Base-by-base conservation (phyloP, 208 protist species). In the Leishmania martiniquensis region DNA sequence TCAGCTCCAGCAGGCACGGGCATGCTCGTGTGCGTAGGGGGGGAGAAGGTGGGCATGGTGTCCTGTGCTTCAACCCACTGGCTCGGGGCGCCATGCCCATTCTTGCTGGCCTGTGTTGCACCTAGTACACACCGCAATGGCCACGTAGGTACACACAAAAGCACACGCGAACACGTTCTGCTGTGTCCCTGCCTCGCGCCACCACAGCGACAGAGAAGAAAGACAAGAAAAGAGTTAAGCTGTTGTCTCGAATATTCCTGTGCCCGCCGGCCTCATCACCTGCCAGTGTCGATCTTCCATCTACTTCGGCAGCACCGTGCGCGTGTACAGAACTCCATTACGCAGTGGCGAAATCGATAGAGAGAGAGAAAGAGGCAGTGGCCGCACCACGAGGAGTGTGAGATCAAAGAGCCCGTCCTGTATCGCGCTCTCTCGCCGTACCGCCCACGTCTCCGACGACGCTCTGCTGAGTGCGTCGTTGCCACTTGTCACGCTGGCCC, bases 171-270 rank as follows among this genome's bases (percentile, higher is more conserved):
- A 51, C 62, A 67, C 65, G 25, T 52, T 49, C 25, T 77, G 25
- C 42, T 25, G 72, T 83, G 34, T 66, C 67, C 47, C 71, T 78
- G 32, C 54, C 49, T 55, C 66, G 10, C 60, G 32, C n/a, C 39
- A 54, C 22, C 25, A 47, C 22, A 12, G 7, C 42, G 32, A 69
- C 10, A 45, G 42, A n/a, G 37, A 3, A 47, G 10, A 47, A 47
- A 6, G 6, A 20, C 65, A 49, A 29, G 62, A 44, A 1, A 9
- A 5, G 9, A 45, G 62, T 47, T 32, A 6, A 29, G 4, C 39
- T 68, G 62, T 7, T 5, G 32, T 44, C 39, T 20, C 22, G 20
- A 51, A 10, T 20, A 22, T 49, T 49, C 25, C 22, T 42, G 32
- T 32, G 20, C 22, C 0, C 22, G 42, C 22, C 3, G 42, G 22